Evolutionary conservation across 805 yeast genomes (phyloP).

Genomic region (Saturnispora sekii): DNA sequence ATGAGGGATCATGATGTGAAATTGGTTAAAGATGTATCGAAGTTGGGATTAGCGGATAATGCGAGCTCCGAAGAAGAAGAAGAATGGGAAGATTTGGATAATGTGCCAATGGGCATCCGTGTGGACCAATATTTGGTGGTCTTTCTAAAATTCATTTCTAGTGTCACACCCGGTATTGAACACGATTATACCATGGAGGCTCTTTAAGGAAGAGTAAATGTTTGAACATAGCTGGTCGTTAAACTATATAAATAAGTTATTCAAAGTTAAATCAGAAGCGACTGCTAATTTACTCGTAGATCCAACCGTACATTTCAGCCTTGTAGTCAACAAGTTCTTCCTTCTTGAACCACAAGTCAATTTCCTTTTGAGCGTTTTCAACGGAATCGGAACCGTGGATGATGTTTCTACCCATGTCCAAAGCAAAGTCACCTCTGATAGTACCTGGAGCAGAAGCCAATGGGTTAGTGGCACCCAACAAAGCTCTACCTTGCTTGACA

Average conservation of each 20-base stretch:
- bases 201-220: slow-evolving; percentile 28
- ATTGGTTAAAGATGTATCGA: slow-evolving; percentile 34
- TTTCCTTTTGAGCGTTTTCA: slow-evolving; percentile 94
- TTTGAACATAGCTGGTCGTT: not conserved
- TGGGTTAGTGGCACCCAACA: slow-evolving; percentile 99
- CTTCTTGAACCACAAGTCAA: slow-evolving; percentile 93
- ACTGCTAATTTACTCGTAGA: slow-evolving; percentile 65
- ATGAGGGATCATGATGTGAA: slow-evolving; percentile 18
- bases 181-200: slow-evolving; percentile 99
- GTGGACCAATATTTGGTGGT: slow-evolving; percentile 88
- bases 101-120: slow-evolving; percentile 37
- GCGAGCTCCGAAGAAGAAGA: slow-evolving; percentile 14
- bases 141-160: slow-evolving; percentile 86
- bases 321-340: slow-evolving; percentile 93
- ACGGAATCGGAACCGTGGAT: slow-evolving; percentile 99
- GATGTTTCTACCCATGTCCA: slow-evolving; percentile 99
- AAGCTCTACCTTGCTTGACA: slow-evolving; percentile 96
- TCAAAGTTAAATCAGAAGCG: not conserved
- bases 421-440: slow-evolving; percentile 98
- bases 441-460: slow-evolving; percentile 97
- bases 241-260: not conserved
- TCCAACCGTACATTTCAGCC: slow-evolving; percentile 76
- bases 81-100: slow-evolving; percentile 19
- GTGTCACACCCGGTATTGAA: slow-evolving; percentile 96
- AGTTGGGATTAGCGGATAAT: slow-evolving; percentile 36